Base-by-base conservation (phyloP, 805 yeast species). In the Trichomonascus vanleenenianus region DNA sequence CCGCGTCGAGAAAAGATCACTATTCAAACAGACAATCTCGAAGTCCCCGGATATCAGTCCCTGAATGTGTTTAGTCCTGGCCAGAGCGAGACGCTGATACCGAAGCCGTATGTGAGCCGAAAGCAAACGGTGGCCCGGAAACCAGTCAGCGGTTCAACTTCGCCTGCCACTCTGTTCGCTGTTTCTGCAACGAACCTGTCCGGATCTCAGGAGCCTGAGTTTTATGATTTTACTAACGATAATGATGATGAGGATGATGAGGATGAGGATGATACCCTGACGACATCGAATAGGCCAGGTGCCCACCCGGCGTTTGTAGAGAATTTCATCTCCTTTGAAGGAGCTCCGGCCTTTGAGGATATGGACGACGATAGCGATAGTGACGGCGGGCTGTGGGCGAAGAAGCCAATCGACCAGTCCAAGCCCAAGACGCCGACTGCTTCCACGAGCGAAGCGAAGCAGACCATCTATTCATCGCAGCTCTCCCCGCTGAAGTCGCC, bases 291-390 rank as follows among this genome's bases (percentile, higher is more conserved):
- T 16, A 30, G 25, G 6, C 30, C 22, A n/a, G 4, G 4, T 5
- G 27, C 27, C 27, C 4, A 22, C 27, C 27, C 27, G 4, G 27
- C 27, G 8, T 85, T 84, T 64, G 73, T 71, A 39, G 95, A 87
- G 52, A 85, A 84, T 55, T 74, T 71, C 2, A 74, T 87, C 30
- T 75, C 79, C 2, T 89, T 89, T 66, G 83, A 76, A n/a, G 80
- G 75, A 50, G 89, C 81, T 0, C 93, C 95, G 0, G 67, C 57
- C 3, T 63, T 76, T 37, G 50, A 63, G 45, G 54, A 66, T 58
- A 49, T 51, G 55, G 61, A 60, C 42, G 55, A 51, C 30, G 57
- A 50, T n/a, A 56, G 51, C 14, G 66, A 71, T n/a, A 67, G 73
- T 1, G 81, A 74, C 42, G 81, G 71, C 40, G 83, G 75, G 1